Evolutionary conservation across 148 eudicot species (phyloP), one percentile per base, ranked within the genome.

Genomic region (Spergularia bocconei): DNA sequence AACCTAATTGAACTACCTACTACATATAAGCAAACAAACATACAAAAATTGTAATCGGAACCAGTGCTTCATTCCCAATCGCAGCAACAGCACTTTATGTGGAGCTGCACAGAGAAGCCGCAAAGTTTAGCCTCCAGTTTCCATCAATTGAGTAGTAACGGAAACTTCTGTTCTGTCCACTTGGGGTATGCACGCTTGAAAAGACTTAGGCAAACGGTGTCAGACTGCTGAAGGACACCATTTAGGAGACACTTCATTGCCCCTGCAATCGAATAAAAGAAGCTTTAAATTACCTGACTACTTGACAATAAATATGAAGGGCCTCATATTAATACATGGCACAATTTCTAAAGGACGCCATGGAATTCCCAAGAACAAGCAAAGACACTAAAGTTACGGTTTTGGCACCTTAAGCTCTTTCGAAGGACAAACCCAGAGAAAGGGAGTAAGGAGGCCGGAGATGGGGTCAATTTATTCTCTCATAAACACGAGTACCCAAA

Each of bases 221-320:
- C 99, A 60, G 82, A 69, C 80, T 95, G 99, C 86, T 92, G 97
- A 71, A 91, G 90, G 72, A 86, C 91, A 6, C 96, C 96, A 52
- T 92, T 95, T 55, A 95, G 80, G 38, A 92, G 56, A 75, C 97
- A 90, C 77, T 95, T 95, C 99, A 95, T 92, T 65, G 94, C 96
- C 57, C 99, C 99, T 95, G 84, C 62, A 57, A 23, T 3, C 25
- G 48, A 71, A 23, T 21, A 59, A 36, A 44, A 25, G 39, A 51
- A 2, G 20, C 36, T 29, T 29, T 29, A 29, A 2, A 29, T 29
- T 29, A 2, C 36, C 36, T 29, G 36, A 29, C 36, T 29, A 29
- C 36, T 29, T 29, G 36, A 2, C 36, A 29, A 33, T 10, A n/a
- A n/a, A n/a, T n/a, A 6, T 44, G 48, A 44, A 44, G 4, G 36